Base-by-base conservation (phyloP, 345 rosid genomes). In the Zanthoxylum bungeanum region DNA sequence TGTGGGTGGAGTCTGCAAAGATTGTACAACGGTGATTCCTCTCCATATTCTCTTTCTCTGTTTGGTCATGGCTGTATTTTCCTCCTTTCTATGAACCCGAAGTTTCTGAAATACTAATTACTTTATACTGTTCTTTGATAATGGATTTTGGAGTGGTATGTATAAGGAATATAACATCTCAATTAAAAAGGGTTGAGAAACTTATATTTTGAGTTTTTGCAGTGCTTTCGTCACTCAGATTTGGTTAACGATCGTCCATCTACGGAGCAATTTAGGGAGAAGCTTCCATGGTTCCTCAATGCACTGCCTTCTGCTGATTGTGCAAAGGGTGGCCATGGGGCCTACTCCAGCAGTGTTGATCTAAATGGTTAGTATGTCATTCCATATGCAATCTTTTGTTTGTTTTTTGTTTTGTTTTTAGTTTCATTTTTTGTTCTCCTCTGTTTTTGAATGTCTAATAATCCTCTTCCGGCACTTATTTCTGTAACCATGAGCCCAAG, bases 311-410 rank as follows among this genome's bases (percentile, higher is more conserved):
- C 98, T 28, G 94, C 98, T 78, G 98, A 94, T 73, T 94, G 98
- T 84, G 96, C 98, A 52, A 94, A 94, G 85, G 98, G 97, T 75
- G 98, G 98, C 67, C 98, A 86, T 79, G 98, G 97, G 76, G 98
- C 98, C 70, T 94, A 92, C 80, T 86, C 93, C 4, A 86, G 65
- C 81, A 91, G 97, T 74, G 85, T 91, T 71, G 92, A 93, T 76
- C 84, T 91, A 69, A 73, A 68, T 79, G 97, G 98, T 91, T 71
- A 40, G 90, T 74, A 37, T 47, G 21, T 66, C 66, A 64, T 75
- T 44, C 51, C 42, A 46, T 68, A 25, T 68, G 39, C 49, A 52
- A n/a, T 77, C 64, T 9, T 64, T 24, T 68, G 52, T 49, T 66
- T 27, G 70, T 30, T 17, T 4, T 53, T 0, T 34, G 10, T n/a